A percentile compares a stretch with the other conserved stretches of the same genome.
These are phyloP conservation scores for Ceratobasidium sp. DNA, from an alignment of 1,284 basidiomycete genomes.

Conservation along the genomic window DNA sequence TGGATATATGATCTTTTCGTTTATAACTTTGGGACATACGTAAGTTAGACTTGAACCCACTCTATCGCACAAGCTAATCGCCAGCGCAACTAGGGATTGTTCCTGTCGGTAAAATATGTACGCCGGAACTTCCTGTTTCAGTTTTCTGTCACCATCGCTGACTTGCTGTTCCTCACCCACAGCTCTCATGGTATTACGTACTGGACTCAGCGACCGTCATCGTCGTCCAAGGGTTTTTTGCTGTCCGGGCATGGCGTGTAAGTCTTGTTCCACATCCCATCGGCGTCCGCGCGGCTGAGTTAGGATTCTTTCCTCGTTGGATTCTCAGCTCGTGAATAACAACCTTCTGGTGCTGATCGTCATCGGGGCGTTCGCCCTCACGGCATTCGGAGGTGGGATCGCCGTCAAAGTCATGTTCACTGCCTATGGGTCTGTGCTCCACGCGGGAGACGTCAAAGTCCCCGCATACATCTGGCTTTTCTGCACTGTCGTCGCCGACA, in stretches of 20 bases:
- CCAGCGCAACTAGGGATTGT: conserved; percentile 11
- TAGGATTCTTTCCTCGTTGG: not conserved
- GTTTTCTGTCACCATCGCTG: not conserved
- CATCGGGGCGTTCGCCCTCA: conserved; percentile 32
- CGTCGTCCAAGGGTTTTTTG: conserved; percentile 43
- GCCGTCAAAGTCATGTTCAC: conserved; percentile 40
- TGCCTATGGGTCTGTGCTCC: conserved; percentile 15
- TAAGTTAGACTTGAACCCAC: not conserved
- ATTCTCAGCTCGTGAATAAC: conserved; percentile 31
- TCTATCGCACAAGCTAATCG: not conserved
- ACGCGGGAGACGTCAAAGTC: conserved; percentile 40
- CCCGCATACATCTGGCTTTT: conserved; percentile 44
- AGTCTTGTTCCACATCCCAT: not conserved
- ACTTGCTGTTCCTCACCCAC: not conserved
- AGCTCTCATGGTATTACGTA: conserved; percentile 40
- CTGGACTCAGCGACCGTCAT: conserved; percentile 42
- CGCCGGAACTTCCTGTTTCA: not conserved
- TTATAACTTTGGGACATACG: conserved; percentile 36
- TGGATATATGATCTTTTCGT: conserved; percentile 42
- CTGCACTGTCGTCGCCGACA: conserved; percentile 37
- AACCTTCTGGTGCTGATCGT: conserved; percentile 16
- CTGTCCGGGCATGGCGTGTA: conserved; percentile 36
- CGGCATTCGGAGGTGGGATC: conserved; percentile 40
- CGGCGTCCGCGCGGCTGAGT: not conserved
- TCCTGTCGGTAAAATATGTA: conserved; percentile 39